A percentile compares a stretch with the other conserved stretches of the same genome.
phyloP scores from a whole-genome alignment of 163 green algal species.

The Scenedesmus sp. region DNA sequence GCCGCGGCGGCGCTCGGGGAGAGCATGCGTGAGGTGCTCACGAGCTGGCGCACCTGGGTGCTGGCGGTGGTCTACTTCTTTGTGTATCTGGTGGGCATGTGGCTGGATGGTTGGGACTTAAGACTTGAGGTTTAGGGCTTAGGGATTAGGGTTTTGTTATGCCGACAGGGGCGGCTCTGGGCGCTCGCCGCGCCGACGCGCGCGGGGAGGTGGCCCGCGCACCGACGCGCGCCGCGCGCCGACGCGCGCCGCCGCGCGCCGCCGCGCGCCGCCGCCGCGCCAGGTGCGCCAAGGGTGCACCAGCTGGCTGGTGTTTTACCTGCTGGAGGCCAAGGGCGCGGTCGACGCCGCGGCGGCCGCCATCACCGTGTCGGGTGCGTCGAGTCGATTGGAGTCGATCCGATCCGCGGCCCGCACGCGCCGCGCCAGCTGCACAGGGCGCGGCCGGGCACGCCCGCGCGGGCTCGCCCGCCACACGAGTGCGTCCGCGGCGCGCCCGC shows the following conservation, averaged over 20 bases:
- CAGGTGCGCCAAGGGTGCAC: constrained; percentile 64
- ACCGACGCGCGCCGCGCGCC: no score
- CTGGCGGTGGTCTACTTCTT: constrained; percentile 79
- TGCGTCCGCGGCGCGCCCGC: neutral
- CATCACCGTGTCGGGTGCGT: constrained; percentile 45
- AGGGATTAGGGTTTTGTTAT: neutral
- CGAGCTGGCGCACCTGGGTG: constrained; percentile 45
- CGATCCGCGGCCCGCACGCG: no score
- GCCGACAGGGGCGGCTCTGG: no score
- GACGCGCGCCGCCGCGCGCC: no score
- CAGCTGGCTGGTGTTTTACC: constrained; percentile 75
- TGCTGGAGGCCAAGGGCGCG: constrained; percentile 56
- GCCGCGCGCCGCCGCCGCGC: no score
- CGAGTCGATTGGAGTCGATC: neutral
- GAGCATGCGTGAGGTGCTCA: constrained; percentile 26
- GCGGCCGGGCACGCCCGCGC: no score
- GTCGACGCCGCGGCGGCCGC: constrained; percentile 48
- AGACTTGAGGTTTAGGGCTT: no score
- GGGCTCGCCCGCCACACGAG: no score
- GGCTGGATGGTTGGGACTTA: no score
- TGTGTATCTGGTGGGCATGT: constrained; percentile 49
- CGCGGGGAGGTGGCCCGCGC: no score
- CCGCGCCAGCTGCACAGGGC: no score
- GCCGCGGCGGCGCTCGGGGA: constrained; percentile 32
- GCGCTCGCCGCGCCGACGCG: no score